Base-by-base conservation (phyloP, 805 yeast genomes). In the Candida nitratophila region DNA sequence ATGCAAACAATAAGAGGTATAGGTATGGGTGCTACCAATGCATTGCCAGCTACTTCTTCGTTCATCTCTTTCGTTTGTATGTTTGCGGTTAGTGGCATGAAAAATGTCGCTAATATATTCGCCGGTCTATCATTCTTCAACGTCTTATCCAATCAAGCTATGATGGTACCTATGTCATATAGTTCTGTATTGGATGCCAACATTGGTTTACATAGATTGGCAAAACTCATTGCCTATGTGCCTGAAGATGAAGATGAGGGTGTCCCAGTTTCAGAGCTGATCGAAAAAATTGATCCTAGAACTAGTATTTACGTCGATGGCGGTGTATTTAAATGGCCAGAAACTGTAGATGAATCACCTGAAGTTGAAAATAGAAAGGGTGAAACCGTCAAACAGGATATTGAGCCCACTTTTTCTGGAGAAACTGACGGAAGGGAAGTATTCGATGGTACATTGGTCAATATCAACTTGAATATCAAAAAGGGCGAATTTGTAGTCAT, bases 91-190 rank as follows among this genome's bases (percentile, higher is more conserved):
- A 49, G 61, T 36, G 50, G 62, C 15, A 55, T 64, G 36, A 62
- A 70, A 51, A 69, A 70, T 41, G 76, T 86, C 16, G 88, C 81
- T 14, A 68, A 71, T 32, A 73, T 85, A 17, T 85, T 85, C 56
- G 70, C 90, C 0, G 82, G 91, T 5, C 63, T 85, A 40, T 74
- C 90, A 0, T 68, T 82, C 45, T 84, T 83, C 61, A 76, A 74
- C 52, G 72, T 73, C 14, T 68, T 85, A 48, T 65, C 87, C 7
- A 70, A 74, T 38, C 85, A 78, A 55, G 77, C 83, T 50, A 69
- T 83, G 55, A 69, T 83, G 70, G 61, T 83, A 36, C 95, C 95
- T n/a, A 65, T 82, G 63, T 83, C 88, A 2, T 61, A 82, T 33
- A 76, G 84, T 21, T 69, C 83, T 1, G 76, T 79, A 46, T 71